Evolutionary conservation across 164 flowering plant species (phyloP).

Genomic region (Vitis vinifera): ASM3070453v1 NC_081816.1:23822501-23823000

Average conservation of each 20-base stretch:
- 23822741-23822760: constrained; percentile 77
- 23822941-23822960: too few relatives aligned
- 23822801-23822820: constrained; percentile 82
- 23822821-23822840: constrained; percentile 27
- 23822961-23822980: too few relatives aligned
- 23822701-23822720: constrained; percentile 54
- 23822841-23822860: too few relatives aligned
- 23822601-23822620: constrained; percentile 64
- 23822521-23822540: background rate
- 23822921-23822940: too few relatives aligned
- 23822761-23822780: constrained; percentile 87
- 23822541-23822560: constrained; percentile 88
- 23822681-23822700: constrained; percentile 52
- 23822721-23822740: constrained; percentile 65
- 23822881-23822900: too few relatives aligned
- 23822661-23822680: constrained; percentile 95
- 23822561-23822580: constrained; percentile 96
- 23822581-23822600: constrained; percentile 93
- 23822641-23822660: constrained; percentile 86
- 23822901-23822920: too few relatives aligned
- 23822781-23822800: constrained; percentile 79
- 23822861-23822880: too few relatives aligned
- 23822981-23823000: too few relatives aligned
- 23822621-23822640: constrained; percentile 68
- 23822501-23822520: background rate